A percentile compares a stretch with the other conserved stretches of the same genome.
These are phyloP conservation scores for Pisolithus albus DNA, from an alignment of 768 basidiomycete genomes.

Conservation along the genomic window DNA sequence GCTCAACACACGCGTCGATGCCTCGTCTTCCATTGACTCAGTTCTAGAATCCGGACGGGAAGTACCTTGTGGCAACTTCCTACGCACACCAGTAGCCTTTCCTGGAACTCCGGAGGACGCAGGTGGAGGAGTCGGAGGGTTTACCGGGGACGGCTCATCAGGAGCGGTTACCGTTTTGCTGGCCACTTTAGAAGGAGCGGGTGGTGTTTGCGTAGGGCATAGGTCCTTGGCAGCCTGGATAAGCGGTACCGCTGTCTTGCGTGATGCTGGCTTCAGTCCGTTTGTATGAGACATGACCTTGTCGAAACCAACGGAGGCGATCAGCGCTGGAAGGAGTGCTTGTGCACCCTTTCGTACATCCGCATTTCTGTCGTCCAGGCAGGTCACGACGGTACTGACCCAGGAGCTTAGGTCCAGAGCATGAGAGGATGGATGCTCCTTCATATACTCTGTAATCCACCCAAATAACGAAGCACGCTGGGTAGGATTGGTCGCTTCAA, in stretches of 20 bases:
- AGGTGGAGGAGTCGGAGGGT: slow-evolving; percentile 23
- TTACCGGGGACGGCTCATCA: slow-evolving; percentile 34
- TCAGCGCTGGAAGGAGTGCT: slow-evolving; percentile 68
- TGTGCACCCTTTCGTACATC: slow-evolving; percentile 93
- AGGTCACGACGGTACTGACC: slow-evolving; percentile 58
- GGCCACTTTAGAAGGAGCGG: slow-evolving; percentile 23
- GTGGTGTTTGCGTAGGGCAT: slow-evolving; percentile 22
- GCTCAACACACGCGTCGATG: slow-evolving; percentile 26
- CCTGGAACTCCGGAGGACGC: slow-evolving; percentile 22
- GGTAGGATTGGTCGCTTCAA: slow-evolving; percentile 84
- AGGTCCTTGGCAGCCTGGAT: slow-evolving; percentile 73
- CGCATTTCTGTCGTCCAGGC: slow-evolving; percentile 82
- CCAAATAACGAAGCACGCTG: slow-evolving; percentile 72
- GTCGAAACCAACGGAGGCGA: slow-evolving; percentile 72
- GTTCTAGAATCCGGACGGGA: slow-evolving; percentile 42
- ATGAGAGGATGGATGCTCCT: slow-evolving; percentile 48
- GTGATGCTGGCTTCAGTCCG: slow-evolving; percentile 87
- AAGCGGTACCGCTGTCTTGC: slow-evolving; percentile 72
- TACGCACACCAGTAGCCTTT: slow-evolving; percentile 61
- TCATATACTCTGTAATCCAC: slow-evolving; percentile 80
- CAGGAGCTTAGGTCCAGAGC: slow-evolving; percentile 66
- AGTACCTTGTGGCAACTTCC: slow-evolving; percentile 60
- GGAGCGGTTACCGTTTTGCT: slow-evolving; percentile 29
- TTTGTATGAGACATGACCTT: slow-evolving; percentile 81
- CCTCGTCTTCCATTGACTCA: slow-evolving; percentile 31